Conservation (phyloP, 1,284 basidiomycete genomes). For the Tilletia indica region DNA sequence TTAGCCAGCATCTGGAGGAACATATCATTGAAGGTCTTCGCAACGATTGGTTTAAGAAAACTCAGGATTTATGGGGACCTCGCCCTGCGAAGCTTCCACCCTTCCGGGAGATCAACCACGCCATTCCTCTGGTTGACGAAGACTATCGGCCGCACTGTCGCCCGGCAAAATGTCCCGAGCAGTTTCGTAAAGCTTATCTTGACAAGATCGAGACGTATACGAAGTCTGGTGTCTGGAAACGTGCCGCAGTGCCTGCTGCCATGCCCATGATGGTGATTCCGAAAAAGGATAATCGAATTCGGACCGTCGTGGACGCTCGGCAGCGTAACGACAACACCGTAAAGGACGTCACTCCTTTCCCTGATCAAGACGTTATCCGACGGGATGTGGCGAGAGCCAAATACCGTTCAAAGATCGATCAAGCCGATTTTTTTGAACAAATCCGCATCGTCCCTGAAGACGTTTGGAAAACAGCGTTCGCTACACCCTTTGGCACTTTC, state of each 20-base stretch:
- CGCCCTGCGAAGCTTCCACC: not conserved
- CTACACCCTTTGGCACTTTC: constrained; percentile 19
- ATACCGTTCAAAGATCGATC: constrained; percentile 57
- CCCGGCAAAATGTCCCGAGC: constrained; percentile 3
- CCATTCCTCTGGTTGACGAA: not conserved
- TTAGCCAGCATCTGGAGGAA: not conserved
- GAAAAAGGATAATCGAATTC: constrained; percentile 59
- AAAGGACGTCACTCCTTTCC: constrained; percentile 58
- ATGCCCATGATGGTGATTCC: constrained; percentile 52
- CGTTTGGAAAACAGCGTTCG: constrained; percentile 54
- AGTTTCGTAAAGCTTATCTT: not conserved
- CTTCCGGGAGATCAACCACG: not conserved
- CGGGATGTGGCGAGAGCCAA: constrained; percentile 50
- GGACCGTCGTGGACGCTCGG: constrained; percentile 60
- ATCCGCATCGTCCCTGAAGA: constrained; percentile 55
- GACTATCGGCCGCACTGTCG: not conserved
- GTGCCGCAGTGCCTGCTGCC: not conserved
- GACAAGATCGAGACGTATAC: not conserved
- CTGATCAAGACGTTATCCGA: constrained; percentile 57
- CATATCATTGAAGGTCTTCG: not conserved
- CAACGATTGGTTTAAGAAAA: not conserved
- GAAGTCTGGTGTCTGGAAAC: not conserved
- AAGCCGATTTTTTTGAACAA: constrained; percentile 56
- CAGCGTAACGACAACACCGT: constrained; percentile 58
- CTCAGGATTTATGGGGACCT: constrained; percentile 1